Base-by-base conservation (phyloP, 352 stramenopile genomes). In the Phytophthora colocasiae region DNA sequence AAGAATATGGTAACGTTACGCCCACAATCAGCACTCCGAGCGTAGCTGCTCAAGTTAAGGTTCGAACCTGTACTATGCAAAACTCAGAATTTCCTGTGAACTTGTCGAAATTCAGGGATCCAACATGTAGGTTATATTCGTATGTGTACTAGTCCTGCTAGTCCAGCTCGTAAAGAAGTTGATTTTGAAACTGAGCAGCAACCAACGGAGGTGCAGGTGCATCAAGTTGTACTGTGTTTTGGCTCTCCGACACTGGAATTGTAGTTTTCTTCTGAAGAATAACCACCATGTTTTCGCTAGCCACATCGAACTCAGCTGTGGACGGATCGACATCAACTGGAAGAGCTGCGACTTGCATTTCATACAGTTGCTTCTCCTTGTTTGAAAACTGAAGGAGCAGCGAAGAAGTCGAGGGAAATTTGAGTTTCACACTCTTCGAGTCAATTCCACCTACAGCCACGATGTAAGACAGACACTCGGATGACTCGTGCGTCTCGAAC, bases 201-300 rank as follows among this genome's bases (percentile, higher is more conserved):
- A 59, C 44, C 6, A 66, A 48, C 26, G 70, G 46, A n/a, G 65
- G 47, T 7, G 58, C 27, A 19, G 58, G 17, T 9, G 11, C 43
- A 34, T 67, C 26, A 38, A 50, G 19, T 53, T 52, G 6, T 22
- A 24, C 15, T 2, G 36, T 7, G 12, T 47, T 34, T 22, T 45
- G 11, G 38, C 14, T 26, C 31, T 9, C 8, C 29, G 17, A 43
- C 12, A 29, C 11, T 12, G 38, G 27, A 15, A 24, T 26, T 45
- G 56, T 9, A 10, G 9, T 9, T 61, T 73, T 52, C 52, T 87
- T 87, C 44, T 83, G 75, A 19, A 91, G 52, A 31, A 93, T 80
- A 38, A 93, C 40, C n/a, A 76, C 83, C 69, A 92, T 75, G 57
- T 93, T 93, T 47, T 93, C 83, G 26, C 55, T 90, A 11, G 85